phyloP scores from a whole-genome alignment of 2,329 filamentous ascomycete species.

The Nemania sp. region DNA sequence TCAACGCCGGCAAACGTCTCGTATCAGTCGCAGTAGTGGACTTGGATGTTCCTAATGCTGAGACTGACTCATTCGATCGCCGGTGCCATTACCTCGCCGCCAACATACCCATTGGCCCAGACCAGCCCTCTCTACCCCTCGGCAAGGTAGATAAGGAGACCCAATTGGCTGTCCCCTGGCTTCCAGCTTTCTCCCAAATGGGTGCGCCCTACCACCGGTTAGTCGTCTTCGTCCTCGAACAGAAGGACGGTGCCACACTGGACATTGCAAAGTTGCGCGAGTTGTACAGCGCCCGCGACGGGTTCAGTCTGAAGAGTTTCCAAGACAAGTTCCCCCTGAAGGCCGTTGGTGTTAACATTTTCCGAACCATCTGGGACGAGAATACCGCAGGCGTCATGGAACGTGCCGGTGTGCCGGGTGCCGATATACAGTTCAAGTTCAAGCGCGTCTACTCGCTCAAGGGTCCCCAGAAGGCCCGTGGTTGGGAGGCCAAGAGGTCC shows the following conservation, averaged over 20 bases:
- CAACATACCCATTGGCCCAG: conserved; percentile 67
- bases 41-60: conserved; percentile 85
- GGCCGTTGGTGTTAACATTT: conserved; percentile 86
- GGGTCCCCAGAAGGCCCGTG: conserved; percentile 69
- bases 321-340: conserved; percentile 75
- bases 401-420: conserved; percentile 77
- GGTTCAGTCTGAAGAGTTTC: conserved; percentile 81
- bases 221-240: conserved; percentile 84
- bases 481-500: conserved; percentile 75
- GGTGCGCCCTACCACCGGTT: conserved; percentile 92
- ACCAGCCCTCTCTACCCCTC: conserved; percentile 73
- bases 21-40: conserved; percentile 89
- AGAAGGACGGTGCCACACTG: conserved; percentile 70
- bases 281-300: conserved; percentile 67
- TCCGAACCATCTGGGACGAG: conserved; percentile 91
- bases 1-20: conserved; percentile 82
- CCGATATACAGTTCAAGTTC: conserved; percentile 85
- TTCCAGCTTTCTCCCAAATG: conserved; percentile 88
- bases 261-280: conserved; percentile 69
- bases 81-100: conserved; percentile 89
- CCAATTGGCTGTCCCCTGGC: conserved; percentile 82
- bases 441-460: conserved; percentile 79
- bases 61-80: conserved; percentile 79
- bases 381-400: conserved; percentile 89
- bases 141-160: conserved; percentile 67